Evolutionary conservation across 306 rosid genomes (phyloP), one percentile per base, ranked within the genome.

Genomic region (Glycine soja): DNA sequence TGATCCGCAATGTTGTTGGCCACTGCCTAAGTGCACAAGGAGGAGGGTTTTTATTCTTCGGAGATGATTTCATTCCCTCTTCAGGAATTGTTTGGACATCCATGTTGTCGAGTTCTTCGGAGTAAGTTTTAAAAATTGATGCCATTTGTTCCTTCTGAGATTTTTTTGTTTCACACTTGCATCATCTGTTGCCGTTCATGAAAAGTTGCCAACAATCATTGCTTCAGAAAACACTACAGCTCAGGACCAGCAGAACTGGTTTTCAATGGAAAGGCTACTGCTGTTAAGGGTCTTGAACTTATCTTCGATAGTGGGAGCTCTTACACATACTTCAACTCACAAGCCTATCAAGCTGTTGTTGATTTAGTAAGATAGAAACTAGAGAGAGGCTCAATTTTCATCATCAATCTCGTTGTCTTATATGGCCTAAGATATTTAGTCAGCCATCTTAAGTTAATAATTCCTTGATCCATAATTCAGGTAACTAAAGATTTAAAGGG

Each of bases 271-370:
- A 93, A 84, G 81, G 30, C 92, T 64, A 81, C 93, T 7, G 54
- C 85, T 32, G 78, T 88, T 50, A 89, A 87, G 83, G 92, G 88
- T 62, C 90, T 95, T 45, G 67, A 75, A 18, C 73, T 90, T 36
- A 80, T 90, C 68, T 93, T 95, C 53, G 98, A 93, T 72, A 95
- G 98, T 72, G 97, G 99, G 50, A 93, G 98, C 88, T 93, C 99
- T 16, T 95, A 91, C 86, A 86, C 96, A 12, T 95, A 95, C 81
- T 89, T 95, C 75, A 95, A 85, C 78, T 69, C 93, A 70, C 52
- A 85, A 86, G 87, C 91, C 74, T 93, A 93, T 51, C 77, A 77
- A 69, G 81, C 88, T 16, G 16, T 87, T 61, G 81, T 89, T 72
- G 86, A 90, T 74, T 76, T 85, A 94, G 97, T 95, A 81, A 88